Evolutionary conservation across 139 green algal genomes (phyloP), one percentile per base, ranked within the genome.

Genomic region (Chlorella vulgaris): DNA sequence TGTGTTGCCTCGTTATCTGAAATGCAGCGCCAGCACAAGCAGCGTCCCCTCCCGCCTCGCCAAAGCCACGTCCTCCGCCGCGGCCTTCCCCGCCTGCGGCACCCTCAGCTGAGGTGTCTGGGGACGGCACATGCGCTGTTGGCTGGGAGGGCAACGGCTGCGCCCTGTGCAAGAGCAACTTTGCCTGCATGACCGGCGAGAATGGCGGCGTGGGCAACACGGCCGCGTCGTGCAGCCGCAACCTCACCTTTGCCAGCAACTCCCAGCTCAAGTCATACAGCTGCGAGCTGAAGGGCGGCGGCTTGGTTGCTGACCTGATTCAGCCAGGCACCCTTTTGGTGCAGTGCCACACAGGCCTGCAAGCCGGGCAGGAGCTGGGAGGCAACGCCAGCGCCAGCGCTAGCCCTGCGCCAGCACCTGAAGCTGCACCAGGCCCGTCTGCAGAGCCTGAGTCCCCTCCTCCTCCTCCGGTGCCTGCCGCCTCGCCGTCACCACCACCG

Each of bases 141-240:
- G 86, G 60, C n/a, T 91, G 74, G 40, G 36, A 38, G 18, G 88
- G 88, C 28, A n/a, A 73, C 65, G 42, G 63, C 55, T 92, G 88
- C 77, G 69, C 78, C 18, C 26, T 80, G 26, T 92, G 88, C 69
- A 50, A 58, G 3, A 80, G 47, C 18, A 63, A 92, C 76, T 29
- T 62, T 1, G 83, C 81, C 4, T 92, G 88, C 63, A 15, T 35
- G 58, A 36, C 36, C 1, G 38, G 7, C 7, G 73, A 29, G 6
- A 29, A 53, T 35, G 67, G 77, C 33, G 51, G 39, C 7, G 42
- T 43, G 22, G 86, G 83, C 51, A 62, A 81, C 31, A 42, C 71
- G 7, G 26, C 53, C 13, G 85, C 90, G 29, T 85, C 78, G 62
- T 93, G 90, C 83, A 80, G 40, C 58, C 84, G 65, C 19, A 35